phyloP scores from a whole-genome alignment of 2,329 filamentous ascomycete species.

The Calonectria fujianensis region DNA sequence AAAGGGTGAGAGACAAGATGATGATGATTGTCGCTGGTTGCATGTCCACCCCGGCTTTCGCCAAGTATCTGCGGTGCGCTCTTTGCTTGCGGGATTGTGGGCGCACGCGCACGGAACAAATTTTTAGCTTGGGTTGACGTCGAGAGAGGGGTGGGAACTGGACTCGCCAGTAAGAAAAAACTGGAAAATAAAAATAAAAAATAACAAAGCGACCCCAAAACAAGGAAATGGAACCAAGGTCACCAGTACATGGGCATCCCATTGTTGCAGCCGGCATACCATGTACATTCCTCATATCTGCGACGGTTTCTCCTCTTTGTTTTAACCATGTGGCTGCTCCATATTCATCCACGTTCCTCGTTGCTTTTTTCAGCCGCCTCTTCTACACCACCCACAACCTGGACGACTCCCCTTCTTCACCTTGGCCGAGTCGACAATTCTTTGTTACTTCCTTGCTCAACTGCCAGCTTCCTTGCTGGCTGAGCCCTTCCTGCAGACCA shows the following conservation, averaged over 20 bases:
- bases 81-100: slow-evolving; percentile 26
- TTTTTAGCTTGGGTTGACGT: slow-evolving; percentile 31
- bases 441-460: slow-evolving; percentile 20
- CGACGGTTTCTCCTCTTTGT: slow-evolving; percentile 17
- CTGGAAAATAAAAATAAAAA: neutral
- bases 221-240: neutral
- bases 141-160: slow-evolving; percentile 16
- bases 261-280: slow-evolving; percentile 17
- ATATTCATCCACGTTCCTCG: slow-evolving; percentile 1
- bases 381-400: neutral
- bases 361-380: slow-evolving; percentile 11
- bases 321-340: slow-evolving; percentile 22
- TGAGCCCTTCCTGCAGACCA: slow-evolving; percentile 24
- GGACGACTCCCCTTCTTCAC: neutral
- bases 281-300: slow-evolving; percentile 21
- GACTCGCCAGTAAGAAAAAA: slow-evolving; percentile 5
- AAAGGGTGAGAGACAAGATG: slow-evolving; percentile 26
- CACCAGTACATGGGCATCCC: slow-evolving; percentile 8
- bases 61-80: slow-evolving; percentile 14
- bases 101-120: slow-evolving; percentile 37
- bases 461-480: slow-evolving; percentile 8
- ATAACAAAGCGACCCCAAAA: neutral
- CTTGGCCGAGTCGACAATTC: neutral
- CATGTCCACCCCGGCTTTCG: slow-evolving; percentile 17
- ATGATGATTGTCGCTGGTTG: slow-evolving; percentile 32